Percentiles rank a stretch among this genome's conserved stretches.
Conservation (phyloP, 202 grass and related monocot species). For the Digitaria exilis region DNA sequence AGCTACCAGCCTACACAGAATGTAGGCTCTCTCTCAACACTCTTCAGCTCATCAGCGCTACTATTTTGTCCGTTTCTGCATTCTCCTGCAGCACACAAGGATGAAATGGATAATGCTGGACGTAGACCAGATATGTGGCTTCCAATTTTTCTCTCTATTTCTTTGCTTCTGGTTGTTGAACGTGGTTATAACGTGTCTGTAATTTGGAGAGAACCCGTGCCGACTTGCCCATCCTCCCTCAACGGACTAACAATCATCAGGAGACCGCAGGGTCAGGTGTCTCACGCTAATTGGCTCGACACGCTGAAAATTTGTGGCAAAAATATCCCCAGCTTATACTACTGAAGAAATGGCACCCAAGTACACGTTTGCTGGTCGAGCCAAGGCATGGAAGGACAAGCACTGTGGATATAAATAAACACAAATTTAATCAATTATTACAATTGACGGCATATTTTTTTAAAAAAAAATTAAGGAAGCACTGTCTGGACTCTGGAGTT, state of each 20-base stretch:
- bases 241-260: slow-evolving; percentile 21
- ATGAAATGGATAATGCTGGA: slow-evolving; percentile 10
- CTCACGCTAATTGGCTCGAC: not conserved
- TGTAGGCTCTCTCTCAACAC: not conserved
- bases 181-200: slow-evolving; percentile 52
- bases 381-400: not conserved
- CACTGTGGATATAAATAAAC: no score
- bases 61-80: not conserved
- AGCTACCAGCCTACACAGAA: not conserved
- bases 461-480: not conserved
- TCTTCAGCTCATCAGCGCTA: not conserved
- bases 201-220: slow-evolving; percentile 7
- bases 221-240: not conserved
- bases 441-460: not conserved
- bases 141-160: not conserved
- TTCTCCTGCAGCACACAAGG: not conserved
- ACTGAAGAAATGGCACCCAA: not conserved
- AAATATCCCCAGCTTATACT: not conserved
- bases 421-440: not conserved
- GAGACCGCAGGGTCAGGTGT: not conserved
- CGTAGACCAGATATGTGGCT: slow-evolving; percentile 34
- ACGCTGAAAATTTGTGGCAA: not conserved
- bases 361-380: slow-evolving; percentile 20
- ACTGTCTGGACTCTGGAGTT: not conserved
- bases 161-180: slow-evolving; percentile 38